phyloP scores from a whole-genome alignment of 2,329 filamentous ascomycete genomes.

The Sarocladium oryzae region DNA sequence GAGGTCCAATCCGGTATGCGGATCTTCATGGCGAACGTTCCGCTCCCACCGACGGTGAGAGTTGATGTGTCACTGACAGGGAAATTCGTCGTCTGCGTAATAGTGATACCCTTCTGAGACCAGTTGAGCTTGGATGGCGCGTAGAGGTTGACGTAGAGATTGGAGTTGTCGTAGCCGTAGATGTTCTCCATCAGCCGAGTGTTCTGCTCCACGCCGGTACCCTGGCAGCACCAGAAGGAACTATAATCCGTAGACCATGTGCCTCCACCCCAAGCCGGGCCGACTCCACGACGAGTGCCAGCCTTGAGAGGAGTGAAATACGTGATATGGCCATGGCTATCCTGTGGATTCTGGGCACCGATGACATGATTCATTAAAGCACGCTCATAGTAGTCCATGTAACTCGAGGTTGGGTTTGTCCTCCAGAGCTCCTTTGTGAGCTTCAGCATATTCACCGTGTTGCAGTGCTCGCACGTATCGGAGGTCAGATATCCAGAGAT shows the following conservation, averaged over 20 bases:
- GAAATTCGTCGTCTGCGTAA: constrained; percentile 37
- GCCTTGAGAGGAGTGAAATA: constrained; percentile 46
- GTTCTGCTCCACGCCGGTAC: constrained; percentile 44
- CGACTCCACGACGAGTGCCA: constrained; percentile 40
- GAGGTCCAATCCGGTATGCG: constrained; percentile 42
- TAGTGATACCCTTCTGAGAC: constrained; percentile 29
- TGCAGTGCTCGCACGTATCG: constrained; percentile 46
- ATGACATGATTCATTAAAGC: constrained; percentile 44
- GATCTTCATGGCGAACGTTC: constrained; percentile 30
- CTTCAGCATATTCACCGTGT: constrained; percentile 52
- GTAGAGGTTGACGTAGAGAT: constrained; percentile 43
- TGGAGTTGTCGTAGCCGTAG: constrained; percentile 38
- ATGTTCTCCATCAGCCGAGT: constrained; percentile 48
- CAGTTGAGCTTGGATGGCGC: constrained; percentile 39
- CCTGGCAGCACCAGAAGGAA: constrained; percentile 49
- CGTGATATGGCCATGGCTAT: constrained; percentile 41
- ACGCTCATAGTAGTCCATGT: constrained; percentile 48
- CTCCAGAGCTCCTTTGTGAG: constrained; percentile 44
- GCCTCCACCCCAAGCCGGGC: constrained; percentile 46
- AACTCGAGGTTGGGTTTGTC: constrained; percentile 28
- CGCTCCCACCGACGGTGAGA: constrained; percentile 30
- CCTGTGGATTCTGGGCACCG: constrained; percentile 38
- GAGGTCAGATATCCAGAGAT: constrained; percentile 35
- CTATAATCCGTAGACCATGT: constrained; percentile 48
- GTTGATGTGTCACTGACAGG: constrained; percentile 34